Conservation (phyloP, 1,284 basidiomycete species). For the Pseudozyma sp. region DNA sequence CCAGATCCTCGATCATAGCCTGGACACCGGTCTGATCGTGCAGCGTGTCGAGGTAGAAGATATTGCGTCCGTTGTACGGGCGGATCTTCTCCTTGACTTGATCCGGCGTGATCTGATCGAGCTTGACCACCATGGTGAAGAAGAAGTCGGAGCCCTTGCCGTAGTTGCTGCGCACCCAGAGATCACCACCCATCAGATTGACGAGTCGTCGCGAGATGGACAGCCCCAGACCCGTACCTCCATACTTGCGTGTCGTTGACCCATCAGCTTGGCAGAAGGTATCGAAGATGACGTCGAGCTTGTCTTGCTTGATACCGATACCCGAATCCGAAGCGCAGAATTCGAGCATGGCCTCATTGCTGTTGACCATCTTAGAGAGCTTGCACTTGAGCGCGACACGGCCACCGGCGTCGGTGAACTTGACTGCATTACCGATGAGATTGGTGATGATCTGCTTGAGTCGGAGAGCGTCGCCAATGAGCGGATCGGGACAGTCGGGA, state of each 20-base stretch:
- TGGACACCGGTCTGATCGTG: constrained; percentile 82
- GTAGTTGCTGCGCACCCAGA: constrained; percentile 94
- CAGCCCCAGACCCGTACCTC: constrained; percentile 95
- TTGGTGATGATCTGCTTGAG: constrained; percentile 69
- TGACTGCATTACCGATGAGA: constrained; percentile 66
- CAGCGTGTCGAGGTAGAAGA: constrained; percentile 91
- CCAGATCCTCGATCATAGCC: constrained; percentile 81
- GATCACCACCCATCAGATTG: constrained; percentile 95
- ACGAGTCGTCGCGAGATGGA: constrained; percentile 81
- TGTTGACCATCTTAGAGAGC: constrained; percentile 76
- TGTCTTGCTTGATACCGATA: constrained; percentile 99
- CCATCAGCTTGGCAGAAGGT: constrained; percentile 99
- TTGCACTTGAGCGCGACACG: constrained; percentile 90
- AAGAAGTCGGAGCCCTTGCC: constrained; percentile 94
- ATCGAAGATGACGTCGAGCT: constrained; percentile 98
- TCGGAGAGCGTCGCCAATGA: constrained; percentile 95
- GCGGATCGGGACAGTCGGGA: constrained; percentile 93
- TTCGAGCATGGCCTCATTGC: constrained; percentile 84
- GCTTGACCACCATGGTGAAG: constrained; percentile 80
- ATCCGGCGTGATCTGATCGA: constrained; percentile 60
- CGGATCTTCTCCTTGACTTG: constrained; percentile 66
- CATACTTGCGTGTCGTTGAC: constrained; percentile 80
- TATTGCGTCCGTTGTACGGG: constrained; percentile 66
- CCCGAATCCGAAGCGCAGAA: constrained; percentile 98
- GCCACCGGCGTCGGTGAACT: constrained; percentile 87